Base-by-base conservation (phyloP, 176 grass and related monocot genomes). In the Hyparrhenia diplandra region DNA sequence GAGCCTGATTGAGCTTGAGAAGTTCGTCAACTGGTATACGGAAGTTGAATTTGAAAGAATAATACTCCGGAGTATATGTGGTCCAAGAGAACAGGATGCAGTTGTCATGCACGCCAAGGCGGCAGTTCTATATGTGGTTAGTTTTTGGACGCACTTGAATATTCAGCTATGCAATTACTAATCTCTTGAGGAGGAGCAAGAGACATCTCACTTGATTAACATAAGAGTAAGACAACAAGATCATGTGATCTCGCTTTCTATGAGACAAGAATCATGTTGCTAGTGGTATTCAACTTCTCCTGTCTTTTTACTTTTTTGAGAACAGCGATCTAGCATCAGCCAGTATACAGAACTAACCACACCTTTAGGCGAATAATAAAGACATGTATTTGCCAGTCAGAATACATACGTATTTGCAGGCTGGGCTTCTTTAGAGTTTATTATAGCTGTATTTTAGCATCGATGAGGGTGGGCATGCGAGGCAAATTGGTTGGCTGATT, bases 31-130 rank as follows among this genome's bases (percentile, higher is more conserved):
- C 45, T 39, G 43, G 30, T 52, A 14, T n/a, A 41, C 5, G 42
- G 39, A 67, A 80, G 64, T 18, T 80, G 64, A n/a, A 57, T 69
- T 24, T 70, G 64, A 58, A 70, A 70, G 78, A 80, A 80, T 80
- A 80, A 39, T n/a, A n/a, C n/a, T 59, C 68, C 13, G 41, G 8
- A 80, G 65, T 35, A 11, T 43, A 5, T 57, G 49, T 60, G 78
- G 46, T 57, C 65, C 47, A 23, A 27, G 13, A 31, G 12, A 14
- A 59, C 13, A 58, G 32, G 64, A 28, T 46, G 43, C 43, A 46
- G 5, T 24, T 31, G 39, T 21, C 35, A 70, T 30, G 49, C 65
- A 70, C 23, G 47, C 65, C 12, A 70, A 28, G n/a, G n/a, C n/a
- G 4, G 21, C 2, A 70, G 70, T 59, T 42, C 31, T 69, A 57